Evolutionary conservation across 1,139 yeast genomes (phyloP).

Genomic region (Nadsonia commutata): DNA sequence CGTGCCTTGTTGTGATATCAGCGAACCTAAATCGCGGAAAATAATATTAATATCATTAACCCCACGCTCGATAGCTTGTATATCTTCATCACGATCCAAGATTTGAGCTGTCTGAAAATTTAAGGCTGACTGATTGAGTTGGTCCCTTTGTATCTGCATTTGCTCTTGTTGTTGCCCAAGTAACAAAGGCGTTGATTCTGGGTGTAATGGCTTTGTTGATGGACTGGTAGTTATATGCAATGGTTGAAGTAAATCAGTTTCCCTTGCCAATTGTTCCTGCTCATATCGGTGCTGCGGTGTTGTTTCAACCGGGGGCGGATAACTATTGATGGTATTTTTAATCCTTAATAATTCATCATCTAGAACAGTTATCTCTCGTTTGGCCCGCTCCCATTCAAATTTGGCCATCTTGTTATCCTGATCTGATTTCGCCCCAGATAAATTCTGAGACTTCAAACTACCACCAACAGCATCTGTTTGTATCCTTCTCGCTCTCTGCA

Average conservation of each 20-base stretch:
- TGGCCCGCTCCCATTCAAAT: constrained; percentile 1
- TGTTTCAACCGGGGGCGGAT: neutral
- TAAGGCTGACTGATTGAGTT: constrained; percentile 41
- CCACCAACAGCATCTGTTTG: neutral
- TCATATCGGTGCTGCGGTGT: neutral
- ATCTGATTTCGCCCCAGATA: neutral
- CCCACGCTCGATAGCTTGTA: constrained; percentile 53
- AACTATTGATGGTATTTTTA: neutral
- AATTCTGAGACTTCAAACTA: neutral
- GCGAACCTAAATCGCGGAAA: constrained; percentile 56
- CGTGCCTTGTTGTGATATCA: constrained; percentile 67
- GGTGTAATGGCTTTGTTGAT: constrained; percentile 9
- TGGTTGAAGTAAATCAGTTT: neutral
- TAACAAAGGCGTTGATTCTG: constrained; percentile 9
- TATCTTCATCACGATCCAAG: constrained; percentile 55
- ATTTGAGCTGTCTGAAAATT: constrained; percentile 53
- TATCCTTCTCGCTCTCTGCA: neutral
- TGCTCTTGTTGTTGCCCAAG: constrained; percentile 22
- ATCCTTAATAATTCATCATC: neutral
- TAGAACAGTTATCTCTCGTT: neutral
- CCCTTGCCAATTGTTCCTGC: neutral
- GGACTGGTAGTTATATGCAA: neutral
- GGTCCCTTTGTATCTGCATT: constrained; percentile 17
- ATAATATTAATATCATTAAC: constrained; percentile 68
- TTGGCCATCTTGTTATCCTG: neutral